These are phyloP conservation scores for Podaxis sp. DNA, from an alignment of 768 basidiomycete species.

Conservation along the genomic window DNA sequence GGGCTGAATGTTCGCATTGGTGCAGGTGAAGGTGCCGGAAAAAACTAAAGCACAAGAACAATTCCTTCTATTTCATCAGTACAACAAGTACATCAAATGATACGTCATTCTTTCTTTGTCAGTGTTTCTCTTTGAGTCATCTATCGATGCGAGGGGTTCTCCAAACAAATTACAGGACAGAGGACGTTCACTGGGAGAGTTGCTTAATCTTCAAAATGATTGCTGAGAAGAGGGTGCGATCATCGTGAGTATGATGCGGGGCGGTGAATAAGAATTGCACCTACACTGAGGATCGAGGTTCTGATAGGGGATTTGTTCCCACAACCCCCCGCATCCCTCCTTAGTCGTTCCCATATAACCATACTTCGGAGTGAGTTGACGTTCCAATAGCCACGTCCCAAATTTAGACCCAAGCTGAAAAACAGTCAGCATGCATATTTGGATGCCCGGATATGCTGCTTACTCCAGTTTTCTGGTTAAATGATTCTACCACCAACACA, in stretches of 20 bases:
- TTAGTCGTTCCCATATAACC: conserved; percentile 77
- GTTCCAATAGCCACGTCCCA: conserved; percentile 85
- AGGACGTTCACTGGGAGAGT: conserved; percentile 30
- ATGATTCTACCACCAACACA: conserved; percentile 81
- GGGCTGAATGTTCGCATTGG: conserved; percentile 1
- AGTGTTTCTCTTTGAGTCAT: background rate
- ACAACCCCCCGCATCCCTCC: conserved; percentile 66
- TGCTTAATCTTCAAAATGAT: conserved; percentile 47
- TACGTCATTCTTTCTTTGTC: background rate
- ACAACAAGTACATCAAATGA: background rate
- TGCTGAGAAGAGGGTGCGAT: conserved; percentile 28
- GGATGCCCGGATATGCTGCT: conserved; percentile 11
- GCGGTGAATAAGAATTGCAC: conserved; percentile 21
- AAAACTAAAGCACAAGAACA: background rate
- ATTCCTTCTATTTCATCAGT: background rate
- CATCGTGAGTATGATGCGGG: conserved; percentile 12
- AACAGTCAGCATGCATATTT: background rate
- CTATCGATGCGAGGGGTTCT: background rate
- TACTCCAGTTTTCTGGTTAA: conserved; percentile 87
- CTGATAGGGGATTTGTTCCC: conserved; percentile 83
- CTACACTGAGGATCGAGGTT: conserved; percentile 73
- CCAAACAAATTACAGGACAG: background rate
- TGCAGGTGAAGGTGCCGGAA: background rate
- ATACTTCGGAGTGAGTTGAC: conserved; percentile 74
- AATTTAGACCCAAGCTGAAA: conserved; percentile 70